Evolutionary conservation across 345 rosid genomes (phyloP).

Genomic region (Erysimum cheiranthoides): DNA sequence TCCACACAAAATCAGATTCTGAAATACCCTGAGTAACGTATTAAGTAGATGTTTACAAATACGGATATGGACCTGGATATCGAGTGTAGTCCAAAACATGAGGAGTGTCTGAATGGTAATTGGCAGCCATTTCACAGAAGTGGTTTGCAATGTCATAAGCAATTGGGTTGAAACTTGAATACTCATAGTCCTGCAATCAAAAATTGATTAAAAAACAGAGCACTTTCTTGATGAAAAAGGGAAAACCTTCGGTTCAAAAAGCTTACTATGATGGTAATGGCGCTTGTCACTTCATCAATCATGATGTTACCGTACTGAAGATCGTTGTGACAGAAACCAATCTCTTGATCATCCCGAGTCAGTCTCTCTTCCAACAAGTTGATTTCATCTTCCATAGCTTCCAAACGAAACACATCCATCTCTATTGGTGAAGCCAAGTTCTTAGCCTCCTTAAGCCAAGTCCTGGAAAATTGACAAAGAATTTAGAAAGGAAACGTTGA

Average conservation of each 20-base stretch:
- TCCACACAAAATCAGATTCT: slow-evolving; percentile 31
- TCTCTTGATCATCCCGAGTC: slow-evolving; percentile 53
- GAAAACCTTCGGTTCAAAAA: not conserved
- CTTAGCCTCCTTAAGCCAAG: slow-evolving; percentile 69
- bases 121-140: slow-evolving; percentile 94
- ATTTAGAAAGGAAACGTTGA: not conserved
- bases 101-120: slow-evolving; percentile 90
- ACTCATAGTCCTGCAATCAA: slow-evolving; percentile 81
- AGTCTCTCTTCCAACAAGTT: slow-evolving; percentile 58
- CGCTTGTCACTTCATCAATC: slow-evolving; percentile 87
- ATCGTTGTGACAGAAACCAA: slow-evolving; percentile 96
- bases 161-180: slow-evolving; percentile 82
- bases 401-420: slow-evolving; percentile 60
- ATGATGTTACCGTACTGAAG: slow-evolving; percentile 95
- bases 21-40: not conserved
- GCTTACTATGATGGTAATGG: slow-evolving; percentile 82
- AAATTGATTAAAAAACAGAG: slow-evolving; percentile 13
- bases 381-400: slow-evolving; percentile 65
- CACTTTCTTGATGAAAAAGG: slow-evolving; percentile 14
- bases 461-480: slow-evolving; percentile 44
- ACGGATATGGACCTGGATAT: slow-evolving; percentile 68
- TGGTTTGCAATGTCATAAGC: slow-evolving; percentile 95
- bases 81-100: slow-evolving; percentile 71
- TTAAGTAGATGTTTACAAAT: not conserved
- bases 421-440: slow-evolving; percentile 55